Evolutionary conservation across 176 grass and related monocot species (phyloP), one percentile per base, ranked within the genome.

Genomic region (Carex parvula): DNA sequence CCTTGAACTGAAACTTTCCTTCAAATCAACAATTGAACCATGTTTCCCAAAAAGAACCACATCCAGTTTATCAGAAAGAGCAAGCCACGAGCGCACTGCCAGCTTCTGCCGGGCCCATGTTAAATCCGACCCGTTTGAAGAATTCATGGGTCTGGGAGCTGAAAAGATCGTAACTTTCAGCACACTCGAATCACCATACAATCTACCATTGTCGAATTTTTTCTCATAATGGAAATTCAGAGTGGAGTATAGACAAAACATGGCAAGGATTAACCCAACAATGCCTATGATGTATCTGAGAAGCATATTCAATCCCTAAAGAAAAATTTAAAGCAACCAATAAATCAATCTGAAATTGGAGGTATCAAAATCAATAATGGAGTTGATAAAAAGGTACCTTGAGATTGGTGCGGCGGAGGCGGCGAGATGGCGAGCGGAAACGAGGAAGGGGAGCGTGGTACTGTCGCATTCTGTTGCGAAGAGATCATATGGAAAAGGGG

Each of bases 11-110:
- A 95, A 85, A 8, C 59, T 73, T 15, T 16, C 29, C 18, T 89
- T 67, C 41, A 93, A 79, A 9, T 81, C 73, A 50, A 35, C 3
- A 39, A 81, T 37, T 18, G 88, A 88, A 3, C 87, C 75, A 81
- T 87, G 86, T 11, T 81, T 86, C 41, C 80, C 88, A 33, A 95
- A 86, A 54, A 98, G 95, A 59, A 95, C 89, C 69, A 93, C 88
- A 56, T 79, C 44, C 73, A 90, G 89, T 60, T 91, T 86, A 33
- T 79, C 80, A 9, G 88, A 87, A 16, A 98, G 87, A 20, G 91
- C 91, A 60, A 94, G 83, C 95, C 95, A 98, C 20, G 95, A 98
- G 4, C 89, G 84, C 81, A 95, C 86, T 14, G 95, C 95, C 80
- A 90, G 82, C 63, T 98, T 92, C 86, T 95, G 91, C 80, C 84